These are phyloP conservation scores for Leccinum aurantiacum DNA, from an alignment of 768 basidiomycete species.

Conservation along the genomic window DNA sequence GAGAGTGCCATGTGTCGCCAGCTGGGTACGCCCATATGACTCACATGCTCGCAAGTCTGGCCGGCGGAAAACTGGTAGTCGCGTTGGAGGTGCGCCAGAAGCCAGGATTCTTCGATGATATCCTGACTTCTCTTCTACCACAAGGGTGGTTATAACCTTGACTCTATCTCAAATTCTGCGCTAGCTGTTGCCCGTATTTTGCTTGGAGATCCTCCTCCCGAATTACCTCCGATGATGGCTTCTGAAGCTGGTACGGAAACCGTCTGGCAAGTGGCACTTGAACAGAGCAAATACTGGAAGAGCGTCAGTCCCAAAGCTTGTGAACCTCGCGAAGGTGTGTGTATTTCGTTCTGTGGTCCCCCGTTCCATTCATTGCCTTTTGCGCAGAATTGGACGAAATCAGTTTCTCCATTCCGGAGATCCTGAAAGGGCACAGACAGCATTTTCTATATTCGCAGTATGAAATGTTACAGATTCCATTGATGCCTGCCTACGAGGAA, in stretches of 20 bases:
- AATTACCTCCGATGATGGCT: conserved; percentile 70
- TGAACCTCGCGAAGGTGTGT: conserved; percentile 75
- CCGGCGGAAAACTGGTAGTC: conserved; percentile 85
- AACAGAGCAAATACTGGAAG: conserved; percentile 93
- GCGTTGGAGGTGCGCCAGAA: conserved; percentile 76
- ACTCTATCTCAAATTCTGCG: conserved; percentile 84
- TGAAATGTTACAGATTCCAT: conserved; percentile 78
- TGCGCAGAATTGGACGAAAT: conserved; percentile 58
- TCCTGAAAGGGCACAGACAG: conserved; percentile 88
- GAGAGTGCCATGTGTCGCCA: conserved; percentile 88
- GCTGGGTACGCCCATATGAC: conserved; percentile 98
- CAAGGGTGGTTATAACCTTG: conserved; percentile 94
- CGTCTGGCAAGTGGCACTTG: conserved; percentile 80
- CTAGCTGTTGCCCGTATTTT: conserved; percentile 84
- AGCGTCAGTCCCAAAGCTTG: conserved; percentile 77
- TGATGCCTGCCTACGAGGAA: conserved; percentile 68
- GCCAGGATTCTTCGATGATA: not conserved
- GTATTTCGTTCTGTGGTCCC: not conserved
- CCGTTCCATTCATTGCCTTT: not conserved
- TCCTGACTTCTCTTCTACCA: conserved; percentile 6
- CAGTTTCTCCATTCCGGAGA: conserved; percentile 71
- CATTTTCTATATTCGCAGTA: conserved; percentile 75
- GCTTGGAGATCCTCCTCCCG: conserved; percentile 84
- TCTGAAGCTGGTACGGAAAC: conserved; percentile 85
- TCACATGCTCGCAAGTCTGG: conserved; percentile 89